Evolutionary conservation across 129 eudicot species (phyloP).

Genomic region (Flaveria robusta): DNA sequence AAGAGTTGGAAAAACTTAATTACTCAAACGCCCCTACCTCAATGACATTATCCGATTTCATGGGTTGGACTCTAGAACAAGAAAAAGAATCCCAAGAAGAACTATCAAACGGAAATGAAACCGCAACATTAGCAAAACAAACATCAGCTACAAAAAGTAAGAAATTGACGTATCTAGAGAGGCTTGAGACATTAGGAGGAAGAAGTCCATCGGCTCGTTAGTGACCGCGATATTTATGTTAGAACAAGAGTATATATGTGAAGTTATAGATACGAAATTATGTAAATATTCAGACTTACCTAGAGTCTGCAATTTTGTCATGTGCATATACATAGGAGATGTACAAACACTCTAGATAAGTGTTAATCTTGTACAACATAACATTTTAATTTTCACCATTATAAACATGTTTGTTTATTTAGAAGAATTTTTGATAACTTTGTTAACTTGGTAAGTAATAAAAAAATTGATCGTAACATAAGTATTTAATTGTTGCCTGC

Average conservation of each 20-base stretch:
- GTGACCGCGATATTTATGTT: constrained; percentile 26
- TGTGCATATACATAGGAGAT: constrained; percentile 37
- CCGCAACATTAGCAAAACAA: constrained; percentile 39
- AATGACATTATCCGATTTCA: constrained; percentile 87
- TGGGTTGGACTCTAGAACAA: constrained; percentile 66
- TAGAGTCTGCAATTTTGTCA: constrained; percentile 37
- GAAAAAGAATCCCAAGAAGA: constrained; percentile 50
- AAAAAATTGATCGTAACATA: too few species aligned
- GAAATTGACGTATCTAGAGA: constrained; percentile 59
- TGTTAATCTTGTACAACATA: constrained; percentile 31
- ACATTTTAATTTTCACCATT: constrained; percentile 33
- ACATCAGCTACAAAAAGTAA: constrained; percentile 45
- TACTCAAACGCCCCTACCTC: constrained; percentile 57
- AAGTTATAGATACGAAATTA: constrained; percentile 28
- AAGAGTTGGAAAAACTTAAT: constrained; percentile 62
- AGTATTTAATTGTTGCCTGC: too few species aligned
- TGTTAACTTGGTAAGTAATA: too few species aligned
- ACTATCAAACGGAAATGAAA: constrained; percentile 31
- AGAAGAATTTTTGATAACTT: too few species aligned
- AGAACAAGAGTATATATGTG: constrained; percentile 15
- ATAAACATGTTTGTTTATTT: not conserved
- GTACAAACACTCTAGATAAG: constrained; percentile 17
- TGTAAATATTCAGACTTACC: constrained; percentile 35
- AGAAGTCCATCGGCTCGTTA: constrained; percentile 83
- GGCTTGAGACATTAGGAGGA: constrained; percentile 65